Base-by-base conservation (phyloP, 176 grass and related monocot genomes). In the Areca catechu region DNA sequence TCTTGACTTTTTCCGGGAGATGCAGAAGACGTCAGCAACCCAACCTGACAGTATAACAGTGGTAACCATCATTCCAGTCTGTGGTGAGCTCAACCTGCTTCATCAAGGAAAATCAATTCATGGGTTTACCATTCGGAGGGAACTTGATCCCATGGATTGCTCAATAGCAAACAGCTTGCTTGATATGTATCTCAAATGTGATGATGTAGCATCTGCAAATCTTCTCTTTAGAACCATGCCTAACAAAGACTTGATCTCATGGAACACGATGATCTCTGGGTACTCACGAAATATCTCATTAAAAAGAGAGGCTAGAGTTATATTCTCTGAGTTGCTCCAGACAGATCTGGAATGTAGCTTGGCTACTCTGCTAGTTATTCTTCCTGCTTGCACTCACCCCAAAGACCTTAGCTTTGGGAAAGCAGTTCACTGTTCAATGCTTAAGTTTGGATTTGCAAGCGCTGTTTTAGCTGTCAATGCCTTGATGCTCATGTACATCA, bases 401-500 rank as follows among this genome's bases (percentile, higher is more conserved):
- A 72, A 92, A 65, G 70, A 89, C 49, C 70, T 92, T 76, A 68
- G 27, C 14, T 92, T 92, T 65, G 84, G 93, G 50, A 70, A 76
- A 74, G 49, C 58, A 58, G 58, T 89, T 73, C 84, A 98, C 59
- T 60, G 65, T 58, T 77, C 88, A 55, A 58, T 49, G 60, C 54
- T 83, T 48, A 88, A 81, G 68, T 80, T 64, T 54, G 83, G 80
- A 48, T 68, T 85, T 61, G 15, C 27, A 23, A 65, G 19, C 61
- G 61, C 15, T 62, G 49, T 91, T 74, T 82, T 78, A 60, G 68
- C 54, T 55, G 58, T 72, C 61, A 91, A 97, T 79, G 77, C 83
- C 17, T 58, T 97, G 60, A 85, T 91, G 78, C 80, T 80, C 47
- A 88, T 97, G 83, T 91, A 97, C 64, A 78, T 82, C 59, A 75